Base-by-base conservation (phyloP, 306 rosid genomes). In the Cucurbita maxima region DNA sequence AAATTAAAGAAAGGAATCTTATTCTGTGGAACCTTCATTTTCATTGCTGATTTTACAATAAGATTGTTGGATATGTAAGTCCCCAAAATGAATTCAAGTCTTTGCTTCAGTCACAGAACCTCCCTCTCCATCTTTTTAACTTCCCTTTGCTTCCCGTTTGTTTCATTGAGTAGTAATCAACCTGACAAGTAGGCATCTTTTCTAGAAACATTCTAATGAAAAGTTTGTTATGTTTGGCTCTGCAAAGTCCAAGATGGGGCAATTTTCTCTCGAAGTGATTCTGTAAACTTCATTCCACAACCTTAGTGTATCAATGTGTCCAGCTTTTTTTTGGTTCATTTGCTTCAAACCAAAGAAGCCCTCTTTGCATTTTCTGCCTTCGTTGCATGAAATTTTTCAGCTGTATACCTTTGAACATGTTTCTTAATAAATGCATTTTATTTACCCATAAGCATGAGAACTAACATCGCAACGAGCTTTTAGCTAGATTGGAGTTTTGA, bases 1-100 rank as follows among this genome's bases (percentile, higher is more conserved):
- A 36, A 61, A 48, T 15, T 22, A 60, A 53, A 64, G 78, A 50
- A 64, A 75, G 63, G 78, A 75, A 75, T 75, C 62, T 36, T 51
- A 37, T 61, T 75, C 78, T 18, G 60, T 12, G 76, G 76, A 72
- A 54, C 36, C 22, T 20, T 72, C 51, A 53, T 19, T 57, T 55
- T 57, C 62, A 34, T 53, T 72, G 50, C 60, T 72, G 47, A 19
- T 72, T 25, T 55, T 50, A 3, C 15, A 52, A 4, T 10, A 12
- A 67, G 40, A 44, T 22, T 22, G 30, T 67, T 66, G 53, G 38
- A 64, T 40, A 10, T 64, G 15, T 48, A 0, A 56, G 13, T 22
- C 19, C 56, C 13, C 5, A 47, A 45, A 14, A 12, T 67, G 19
- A 45, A 50, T 43, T 64, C n/a, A 47, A 45, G 73, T 7, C 73